Evolutionary conservation across 495 filamentous ascomycete genomes (phyloP), one percentile per base, ranked within the genome.

Genomic region (Daldinia concentrica): DNA sequence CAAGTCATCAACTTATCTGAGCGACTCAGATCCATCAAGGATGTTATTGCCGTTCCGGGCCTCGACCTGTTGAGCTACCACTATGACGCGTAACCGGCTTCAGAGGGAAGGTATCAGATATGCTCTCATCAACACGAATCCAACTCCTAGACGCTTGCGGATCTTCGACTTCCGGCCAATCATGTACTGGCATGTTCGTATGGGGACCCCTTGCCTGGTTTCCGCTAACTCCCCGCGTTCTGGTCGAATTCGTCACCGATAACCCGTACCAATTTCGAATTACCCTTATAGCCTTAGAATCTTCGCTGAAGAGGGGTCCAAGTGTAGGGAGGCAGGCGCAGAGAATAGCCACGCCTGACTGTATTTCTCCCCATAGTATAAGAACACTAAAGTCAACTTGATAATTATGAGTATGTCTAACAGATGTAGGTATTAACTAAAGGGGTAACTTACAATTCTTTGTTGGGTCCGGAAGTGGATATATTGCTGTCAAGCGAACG

Each of bases 271-370:
- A 48, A 14, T 48, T 48, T 22, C 43, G 43, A 12, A 48, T 9
- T 11, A 4, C 19, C 0, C 22, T 48, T 22, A 9, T 4, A 4
- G 19, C 17, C 19, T 22, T 24, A 0, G 43, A 22, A 11, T 12
- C 9, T 5, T 4, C 19, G 1, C 4, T 48, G 12, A 48, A 11
- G 9, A 48, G 43, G 9, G 43, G 43, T 19, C 43, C 43, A 11
- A 48, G 43, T 48, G 43, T 48, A 22, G 43, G 43, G 43, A 48
- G 43, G 19, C 43, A 48, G 19, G 43, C 43, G 11, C 43, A 48
- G 43, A 48, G 7, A 3, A 48, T 48, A 4, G 43, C 43, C 2
- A 48, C 19, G 19, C 43, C 43, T 24, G 43, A 48, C 19, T 48
- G 43, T 48, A 48, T 48, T 48, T 22, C 43, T 11, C 17, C 43